phyloP scores from a whole-genome alignment of 108 stramenopile genomes.

The Skeletonema marinoi region DNA sequence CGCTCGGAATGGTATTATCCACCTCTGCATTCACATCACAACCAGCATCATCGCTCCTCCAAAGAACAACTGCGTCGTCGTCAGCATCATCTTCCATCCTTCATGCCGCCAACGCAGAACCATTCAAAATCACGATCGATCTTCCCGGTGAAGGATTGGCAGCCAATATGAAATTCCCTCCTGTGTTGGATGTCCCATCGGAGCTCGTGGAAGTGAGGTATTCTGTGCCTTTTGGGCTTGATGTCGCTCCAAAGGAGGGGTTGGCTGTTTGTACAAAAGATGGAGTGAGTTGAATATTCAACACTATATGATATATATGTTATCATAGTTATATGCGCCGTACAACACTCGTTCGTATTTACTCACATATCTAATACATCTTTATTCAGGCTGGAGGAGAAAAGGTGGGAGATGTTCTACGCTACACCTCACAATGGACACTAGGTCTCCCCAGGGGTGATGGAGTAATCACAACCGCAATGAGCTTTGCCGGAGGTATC shows the following conservation, averaged over 20 bases:
- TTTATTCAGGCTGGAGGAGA: slow-evolving; percentile 50
- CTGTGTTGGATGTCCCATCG: slow-evolving; percentile 59
- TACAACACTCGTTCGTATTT: no score
- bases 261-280: slow-evolving; percentile 77
- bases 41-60: not conserved
- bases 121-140: slow-evolving; percentile 52
- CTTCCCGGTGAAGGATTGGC: slow-evolving; percentile 62
- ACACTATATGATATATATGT: no score
- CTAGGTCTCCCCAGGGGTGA: slow-evolving; percentile 83
- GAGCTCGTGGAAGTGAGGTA: slow-evolving; percentile 80
- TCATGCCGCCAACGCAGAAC: slow-evolving; percentile 11
- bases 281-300: slow-evolving; percentile 11
- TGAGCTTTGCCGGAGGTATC: slow-evolving; percentile 69
- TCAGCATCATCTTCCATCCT: slow-evolving; percentile 1
- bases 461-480: slow-evolving; percentile 71
- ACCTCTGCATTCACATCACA: not conserved
- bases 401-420: slow-evolving; percentile 71
- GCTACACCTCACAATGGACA: slow-evolving; percentile 80
- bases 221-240: slow-evolving; percentile 74
- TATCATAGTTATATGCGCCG: no score
- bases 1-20: not conserved
- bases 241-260: slow-evolving; percentile 68
- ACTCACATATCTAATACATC: no score
- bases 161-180: slow-evolving; percentile 63
- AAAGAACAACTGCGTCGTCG: slow-evolving; percentile 2